Base-by-base conservation (phyloP, 208 protist genomes). In the Acanthamoeba sp. region DNA sequence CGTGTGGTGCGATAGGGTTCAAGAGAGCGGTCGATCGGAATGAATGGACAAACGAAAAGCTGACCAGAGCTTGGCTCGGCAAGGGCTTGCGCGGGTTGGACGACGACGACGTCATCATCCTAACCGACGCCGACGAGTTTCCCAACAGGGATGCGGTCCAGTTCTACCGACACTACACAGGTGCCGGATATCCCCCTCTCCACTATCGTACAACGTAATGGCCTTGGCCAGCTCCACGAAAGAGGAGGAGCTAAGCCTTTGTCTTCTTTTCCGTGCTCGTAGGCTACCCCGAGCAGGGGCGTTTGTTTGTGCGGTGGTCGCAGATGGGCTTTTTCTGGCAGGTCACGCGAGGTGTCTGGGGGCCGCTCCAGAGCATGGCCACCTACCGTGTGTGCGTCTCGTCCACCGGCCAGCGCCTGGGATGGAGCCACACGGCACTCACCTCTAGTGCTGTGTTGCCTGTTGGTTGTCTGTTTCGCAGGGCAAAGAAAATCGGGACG, bases 291-390 rank as follows among this genome's bases (percentile, higher is more conserved):
- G 36, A 45, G 40, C 16, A 20, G 1, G 24, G 18, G 29, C 9
- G 16, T 4, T 6, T 82, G 5, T 48, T 29, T 24, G 22, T 52
- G 71, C 16, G 71, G 0, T 82, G 71, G 71, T 82, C 38, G 24
- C 71, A 82, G 38, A 82, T 82, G 71, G 71, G 71, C 34, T 82
- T 82, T 38, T 82, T 82, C 71, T 82, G 71, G 71, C 36, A 48
- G 18, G 36, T 82, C 3, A 76, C 5, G 10, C 0, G 7, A 6
- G 18, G 10, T 27, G n/a, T 24, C 9, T 76, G 66, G 66, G 29
- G 24, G 12, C 10, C 10, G 7, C 14, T 38, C 3, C 6, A 14
- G 0, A 9, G 10, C 4, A 27, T 42, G 29, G 29, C 66, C 12
- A 34, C 32, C 66, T 40, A 76, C 32, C 0, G 36, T 14, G 7